Percentiles rank a stretch among this genome's conserved stretches.
phyloP scores from a whole-genome alignment of 441 rosid genomes.

The Aleurites moluccanus region DNA sequence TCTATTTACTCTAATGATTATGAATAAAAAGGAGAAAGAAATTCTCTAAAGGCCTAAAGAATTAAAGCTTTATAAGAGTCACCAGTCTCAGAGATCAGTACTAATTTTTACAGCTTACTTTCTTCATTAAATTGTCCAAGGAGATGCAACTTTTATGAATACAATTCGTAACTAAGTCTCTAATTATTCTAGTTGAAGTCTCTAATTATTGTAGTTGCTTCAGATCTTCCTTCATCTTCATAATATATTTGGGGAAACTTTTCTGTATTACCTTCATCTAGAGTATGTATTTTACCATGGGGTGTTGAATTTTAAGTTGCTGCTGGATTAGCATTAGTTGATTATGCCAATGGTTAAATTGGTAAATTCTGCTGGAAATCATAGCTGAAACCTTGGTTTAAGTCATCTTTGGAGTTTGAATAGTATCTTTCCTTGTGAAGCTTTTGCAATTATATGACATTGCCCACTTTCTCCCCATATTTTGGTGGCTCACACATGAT shows the following conservation, averaged over 20 bases:
- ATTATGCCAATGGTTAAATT: not conserved
- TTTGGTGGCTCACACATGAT: not conserved
- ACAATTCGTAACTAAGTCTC: not conserved
- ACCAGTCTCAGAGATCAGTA: not conserved
- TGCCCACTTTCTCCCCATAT: not conserved
- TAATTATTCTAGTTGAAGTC: no score
- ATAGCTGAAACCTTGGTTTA: not conserved
- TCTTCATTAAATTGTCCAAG: not conserved
- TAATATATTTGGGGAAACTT: not conserved
- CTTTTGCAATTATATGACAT: not conserved
- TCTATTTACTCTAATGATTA: not conserved
- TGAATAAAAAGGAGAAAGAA: not conserved
- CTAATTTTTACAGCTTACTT: not conserved
- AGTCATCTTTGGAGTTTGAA: not conserved
- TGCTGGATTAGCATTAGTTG: not conserved
- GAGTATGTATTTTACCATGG: not conserved
- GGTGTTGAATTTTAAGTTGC: not conserved
- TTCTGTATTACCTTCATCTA: not conserved
- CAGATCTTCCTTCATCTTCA: not conserved
- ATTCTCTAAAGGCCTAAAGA: not conserved
- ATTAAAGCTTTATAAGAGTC: not conserved
- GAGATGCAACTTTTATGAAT: not conserved
- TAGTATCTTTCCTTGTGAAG: conserved; percentile 8
- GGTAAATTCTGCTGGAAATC: not conserved
- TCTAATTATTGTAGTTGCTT: not conserved